Evolutionary conservation across 768 basidiomycete species (phyloP), one percentile per base, ranked within the genome.

Genomic region (Tulasnella sp.): DNA sequence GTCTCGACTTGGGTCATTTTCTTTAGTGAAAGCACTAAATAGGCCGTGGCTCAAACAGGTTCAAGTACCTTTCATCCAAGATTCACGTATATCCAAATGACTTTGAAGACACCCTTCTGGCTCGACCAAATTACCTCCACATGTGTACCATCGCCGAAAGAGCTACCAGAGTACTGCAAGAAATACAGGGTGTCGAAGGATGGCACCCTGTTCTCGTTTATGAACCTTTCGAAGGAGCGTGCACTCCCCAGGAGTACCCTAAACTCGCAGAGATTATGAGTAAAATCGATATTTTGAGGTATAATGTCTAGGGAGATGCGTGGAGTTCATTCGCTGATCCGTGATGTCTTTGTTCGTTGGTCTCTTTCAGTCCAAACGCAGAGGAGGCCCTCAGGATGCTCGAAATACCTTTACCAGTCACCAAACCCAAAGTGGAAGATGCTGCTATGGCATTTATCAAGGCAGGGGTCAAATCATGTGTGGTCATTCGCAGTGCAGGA

Each of bases 191-290:
- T 71, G 82, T 88, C 14, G 81, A 84, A 3, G 85, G 80, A 12
- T 94, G 94, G 93, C 80, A 83, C 9, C 91, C 94, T 5, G 84
- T 84, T 67, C 86, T 88, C 1, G 89, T 96, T 58, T 97, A 91
- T 79, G 94, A 96, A 83, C 95, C 95, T 1, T 92, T 95, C 78
- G 94, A 93, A 76, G 93, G 94, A 70, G 76, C 89, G 85, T 97
- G 95, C 80, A 82, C 91, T 37, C 94, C 94, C 40, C 90, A 88
- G 78, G 92, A 95, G 80, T 83, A 96, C 11, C 87, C 89, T n/a
- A 84, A 91, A 1, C 85, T 96, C 76, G 84, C 85, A 25, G 79
- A 86, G 38, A 85, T 91, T 36, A 82, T 96, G 42, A 85, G 87
- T 19, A 83, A 83, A 31, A 86, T 96, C 71, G 82, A 86, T 40